phyloP scores from a whole-genome alignment of 2,329 filamentous ascomycete species.

The Coniochaeta sp. region DNA sequence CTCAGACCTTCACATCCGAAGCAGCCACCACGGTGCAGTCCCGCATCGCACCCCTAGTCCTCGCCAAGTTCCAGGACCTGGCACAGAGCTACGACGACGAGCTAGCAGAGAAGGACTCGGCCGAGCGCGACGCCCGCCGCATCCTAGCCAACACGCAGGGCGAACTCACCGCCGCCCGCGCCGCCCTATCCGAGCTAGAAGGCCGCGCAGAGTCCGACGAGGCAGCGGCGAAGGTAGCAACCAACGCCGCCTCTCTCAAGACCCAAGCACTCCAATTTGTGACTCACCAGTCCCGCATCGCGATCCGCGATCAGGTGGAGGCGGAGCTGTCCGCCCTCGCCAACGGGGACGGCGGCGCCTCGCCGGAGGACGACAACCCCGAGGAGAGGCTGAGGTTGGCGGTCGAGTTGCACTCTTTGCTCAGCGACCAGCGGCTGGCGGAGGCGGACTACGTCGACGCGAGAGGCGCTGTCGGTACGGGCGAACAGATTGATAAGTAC shows the following conservation, averaged over 20 bases:
- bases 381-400: constrained; percentile 53
- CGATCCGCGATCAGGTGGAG: constrained; percentile 46
- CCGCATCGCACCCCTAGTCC: constrained; percentile 61
- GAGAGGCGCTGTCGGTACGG: constrained; percentile 60
- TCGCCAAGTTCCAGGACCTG: constrained; percentile 66
- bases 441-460: constrained; percentile 64
- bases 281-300: constrained; percentile 43
- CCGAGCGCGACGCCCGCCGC: constrained; percentile 59
- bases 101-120: constrained; percentile 64
- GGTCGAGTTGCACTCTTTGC: constrained; percentile 46
- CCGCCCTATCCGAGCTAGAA: constrained; percentile 53
- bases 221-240: constrained; percentile 38
- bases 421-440: constrained; percentile 53
- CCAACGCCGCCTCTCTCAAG: constrained; percentile 41
- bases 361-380: constrained; percentile 33
- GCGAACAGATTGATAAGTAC: constrained; percentile 69
- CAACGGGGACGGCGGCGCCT: constrained; percentile 32
- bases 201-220: constrained; percentile 48
- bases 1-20: constrained; percentile 46
- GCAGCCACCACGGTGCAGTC: constrained; percentile 64
- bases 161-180: constrained; percentile 57
- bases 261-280: constrained; percentile 25
- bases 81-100: constrained; percentile 68
- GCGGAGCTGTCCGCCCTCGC: constrained; percentile 36
- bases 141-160: constrained; percentile 60